Conservation (phyloP, 2,329 filamentous ascomycete species). For the Colletotrichum sojae region DNA sequence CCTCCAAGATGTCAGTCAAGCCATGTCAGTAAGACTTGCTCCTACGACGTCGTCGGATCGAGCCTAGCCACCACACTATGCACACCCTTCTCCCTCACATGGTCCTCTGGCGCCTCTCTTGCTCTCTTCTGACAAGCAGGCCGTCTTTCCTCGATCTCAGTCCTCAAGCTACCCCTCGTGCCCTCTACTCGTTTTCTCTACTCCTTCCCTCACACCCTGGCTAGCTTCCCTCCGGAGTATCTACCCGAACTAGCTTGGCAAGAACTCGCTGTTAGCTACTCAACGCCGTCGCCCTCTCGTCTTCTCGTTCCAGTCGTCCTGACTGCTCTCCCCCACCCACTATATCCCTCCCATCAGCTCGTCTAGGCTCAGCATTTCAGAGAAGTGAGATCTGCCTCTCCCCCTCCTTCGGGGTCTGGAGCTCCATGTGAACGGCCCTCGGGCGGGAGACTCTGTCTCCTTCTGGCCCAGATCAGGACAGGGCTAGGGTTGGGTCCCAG, state of each 20-base stretch:
- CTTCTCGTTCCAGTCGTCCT: slow-evolving; percentile 22
- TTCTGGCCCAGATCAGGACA: slow-evolving; percentile 28
- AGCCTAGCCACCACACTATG: slow-evolving; percentile 17
- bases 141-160: slow-evolving; percentile 10
- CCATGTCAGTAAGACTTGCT: slow-evolving; percentile 21
- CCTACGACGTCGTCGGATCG: slow-evolving; percentile 9
- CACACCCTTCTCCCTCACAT: slow-evolving; percentile 31
- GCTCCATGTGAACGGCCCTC: slow-evolving; percentile 1
- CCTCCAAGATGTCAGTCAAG: slow-evolving; percentile 24
- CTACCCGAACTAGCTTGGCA: slow-evolving; percentile 39
- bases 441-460: slow-evolving; percentile 16
- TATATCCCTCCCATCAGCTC: slow-evolving; percentile 38
- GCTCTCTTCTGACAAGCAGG: slow-evolving; percentile 2
- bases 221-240: slow-evolving; percentile 28
- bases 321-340: slow-evolving; percentile 14
- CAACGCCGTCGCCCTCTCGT: slow-evolving; percentile 18
- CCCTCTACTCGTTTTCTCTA: slow-evolving; percentile 22
- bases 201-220: slow-evolving; percentile 20
- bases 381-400: slow-evolving; percentile 24
- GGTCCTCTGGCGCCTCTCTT: not conserved
- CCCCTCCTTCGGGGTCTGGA: slow-evolving; percentile 20
- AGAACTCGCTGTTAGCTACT: slow-evolving; percentile 36
- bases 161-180: not conserved
- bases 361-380: slow-evolving; percentile 12
- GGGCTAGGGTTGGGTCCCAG: slow-evolving; percentile 20